These are phyloP conservation scores for Aspergillus egyptiacus DNA, from an alignment of 495 filamentous ascomycete species.

Conservation along the genomic window DNA sequence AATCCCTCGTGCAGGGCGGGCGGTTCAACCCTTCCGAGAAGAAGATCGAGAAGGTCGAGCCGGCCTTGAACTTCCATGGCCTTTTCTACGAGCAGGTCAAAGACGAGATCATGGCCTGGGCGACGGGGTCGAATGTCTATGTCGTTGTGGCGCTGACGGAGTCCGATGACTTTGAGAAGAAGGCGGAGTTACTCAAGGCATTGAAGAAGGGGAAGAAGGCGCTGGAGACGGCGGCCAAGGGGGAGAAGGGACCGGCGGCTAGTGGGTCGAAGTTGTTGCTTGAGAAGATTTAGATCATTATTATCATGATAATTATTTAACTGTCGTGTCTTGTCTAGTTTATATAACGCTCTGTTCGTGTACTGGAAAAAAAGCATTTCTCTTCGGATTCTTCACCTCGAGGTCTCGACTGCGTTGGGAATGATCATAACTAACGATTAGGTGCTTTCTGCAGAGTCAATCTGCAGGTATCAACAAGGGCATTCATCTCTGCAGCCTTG, in stretches of 20 bases:
- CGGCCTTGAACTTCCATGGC: slow-evolving; percentile 71
- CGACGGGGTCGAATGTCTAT: slow-evolving; percentile 73
- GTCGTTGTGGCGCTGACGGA: slow-evolving; percentile 76
- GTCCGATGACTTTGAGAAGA: slow-evolving; percentile 65
- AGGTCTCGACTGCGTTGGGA: no score
- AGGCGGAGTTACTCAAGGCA: slow-evolving; percentile 55
- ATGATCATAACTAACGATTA: no score
- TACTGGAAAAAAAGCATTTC: no score
- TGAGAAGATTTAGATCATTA: slow-evolving; percentile 31
- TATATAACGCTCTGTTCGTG: no score
- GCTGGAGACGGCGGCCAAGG: slow-evolving; percentile 45
- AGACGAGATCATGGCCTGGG: slow-evolving; percentile 75
- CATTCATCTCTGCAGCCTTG: no score
- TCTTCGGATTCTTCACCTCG: no score
- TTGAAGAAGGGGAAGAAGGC: slow-evolving; percentile 54
- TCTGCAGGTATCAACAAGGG: no score
- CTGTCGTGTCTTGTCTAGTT: no score
- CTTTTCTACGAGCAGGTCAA: slow-evolving; percentile 72
- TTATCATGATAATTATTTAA: no score
- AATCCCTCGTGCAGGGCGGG: slow-evolving; percentile 80
- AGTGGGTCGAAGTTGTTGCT: slow-evolving; percentile 43
- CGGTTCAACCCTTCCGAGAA: slow-evolving; percentile 67
- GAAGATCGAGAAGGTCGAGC: slow-evolving; percentile 62
- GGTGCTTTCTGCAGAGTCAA: no score
- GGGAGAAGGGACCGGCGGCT: slow-evolving; percentile 30